Evolutionary conservation across 306 rosid genomes (phyloP).

Genomic region (Vigna radiata): DNA sequence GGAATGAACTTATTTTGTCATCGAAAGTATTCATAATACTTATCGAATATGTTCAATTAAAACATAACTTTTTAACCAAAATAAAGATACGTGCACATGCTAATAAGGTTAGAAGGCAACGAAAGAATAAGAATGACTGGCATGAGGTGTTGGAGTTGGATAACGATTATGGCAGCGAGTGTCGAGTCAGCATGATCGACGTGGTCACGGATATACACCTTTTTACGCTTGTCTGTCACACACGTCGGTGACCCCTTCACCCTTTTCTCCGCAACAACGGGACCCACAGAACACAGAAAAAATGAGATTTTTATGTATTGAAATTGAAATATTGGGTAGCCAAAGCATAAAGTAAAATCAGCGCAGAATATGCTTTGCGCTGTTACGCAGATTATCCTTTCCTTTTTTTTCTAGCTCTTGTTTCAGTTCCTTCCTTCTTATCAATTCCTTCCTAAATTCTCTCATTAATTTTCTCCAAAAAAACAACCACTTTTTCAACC

Average conservation of each 20-base stretch:
- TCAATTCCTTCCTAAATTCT: slow-evolving; percentile 38
- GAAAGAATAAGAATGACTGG: background rate
- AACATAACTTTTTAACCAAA: background rate
- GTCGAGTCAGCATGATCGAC: slow-evolving; percentile 6
- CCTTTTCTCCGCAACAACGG: slow-evolving; percentile 3
- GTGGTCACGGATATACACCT: background rate
- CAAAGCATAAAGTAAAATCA: slow-evolving; percentile 47
- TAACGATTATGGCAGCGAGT: slow-evolving; percentile 6
- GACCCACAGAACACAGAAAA: slow-evolving; percentile 7
- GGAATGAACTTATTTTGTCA: background rate
- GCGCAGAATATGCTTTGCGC: slow-evolving; percentile 71
- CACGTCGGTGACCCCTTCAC: slow-evolving; percentile 39
- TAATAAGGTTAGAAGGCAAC: background rate
- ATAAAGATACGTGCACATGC: too few relatives aligned
- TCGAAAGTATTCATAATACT: background rate
- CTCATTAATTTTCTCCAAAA: background rate
- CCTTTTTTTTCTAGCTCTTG: slow-evolving; percentile 26
- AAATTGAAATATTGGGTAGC: background rate
- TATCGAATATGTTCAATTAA: background rate
- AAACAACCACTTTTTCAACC: background rate
- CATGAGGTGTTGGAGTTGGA: background rate
- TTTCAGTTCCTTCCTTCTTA: slow-evolving; percentile 10
- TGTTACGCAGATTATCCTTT: slow-evolving; percentile 51
- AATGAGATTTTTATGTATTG: background rate
- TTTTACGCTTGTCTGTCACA: slow-evolving; percentile 27